These are phyloP conservation scores for Tetrahymena thermophila DNA, from an alignment of 73 alveolate species.

Conservation along the genomic window DNA sequence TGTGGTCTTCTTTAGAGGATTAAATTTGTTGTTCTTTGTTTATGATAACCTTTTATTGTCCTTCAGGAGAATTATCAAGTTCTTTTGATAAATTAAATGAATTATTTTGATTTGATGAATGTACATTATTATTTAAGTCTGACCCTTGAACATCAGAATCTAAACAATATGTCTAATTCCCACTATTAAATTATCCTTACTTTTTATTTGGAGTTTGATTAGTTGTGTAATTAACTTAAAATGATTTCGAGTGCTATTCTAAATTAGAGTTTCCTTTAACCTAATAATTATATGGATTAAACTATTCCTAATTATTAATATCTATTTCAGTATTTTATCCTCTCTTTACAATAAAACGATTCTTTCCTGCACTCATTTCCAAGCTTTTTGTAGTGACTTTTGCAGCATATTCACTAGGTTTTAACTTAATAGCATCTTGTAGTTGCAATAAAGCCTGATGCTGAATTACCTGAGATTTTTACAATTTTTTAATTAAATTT, in stretches of 20 bases:
- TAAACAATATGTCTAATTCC: not conserved
- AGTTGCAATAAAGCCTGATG: not conserved
- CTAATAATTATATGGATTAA: not conserved
- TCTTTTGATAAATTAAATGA: not conserved
- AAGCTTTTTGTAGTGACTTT: not conserved
- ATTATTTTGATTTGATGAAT: not conserved
- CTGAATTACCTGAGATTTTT: not conserved
- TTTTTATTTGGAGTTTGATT: not conserved
- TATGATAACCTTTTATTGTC: not conserved
- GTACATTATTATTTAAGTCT: not conserved
- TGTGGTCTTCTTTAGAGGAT: not conserved
- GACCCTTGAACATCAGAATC: not conserved
- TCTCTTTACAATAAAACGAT: not conserved
- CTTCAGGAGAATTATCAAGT: not conserved
- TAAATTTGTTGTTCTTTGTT: not conserved
- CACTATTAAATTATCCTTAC: not conserved
- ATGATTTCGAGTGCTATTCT: not conserved
- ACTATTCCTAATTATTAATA: not conserved
- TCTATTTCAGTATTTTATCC: not conserved
- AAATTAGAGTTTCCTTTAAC: not conserved
- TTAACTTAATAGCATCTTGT: not conserved
- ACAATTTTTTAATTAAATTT: not conserved
- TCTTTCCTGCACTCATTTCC: not conserved
- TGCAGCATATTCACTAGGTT: not conserved
- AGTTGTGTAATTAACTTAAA: not conserved